phyloP scores from a whole-genome alignment of 1,284 basidiomycete species.

The Gomphus sp. region DNA sequence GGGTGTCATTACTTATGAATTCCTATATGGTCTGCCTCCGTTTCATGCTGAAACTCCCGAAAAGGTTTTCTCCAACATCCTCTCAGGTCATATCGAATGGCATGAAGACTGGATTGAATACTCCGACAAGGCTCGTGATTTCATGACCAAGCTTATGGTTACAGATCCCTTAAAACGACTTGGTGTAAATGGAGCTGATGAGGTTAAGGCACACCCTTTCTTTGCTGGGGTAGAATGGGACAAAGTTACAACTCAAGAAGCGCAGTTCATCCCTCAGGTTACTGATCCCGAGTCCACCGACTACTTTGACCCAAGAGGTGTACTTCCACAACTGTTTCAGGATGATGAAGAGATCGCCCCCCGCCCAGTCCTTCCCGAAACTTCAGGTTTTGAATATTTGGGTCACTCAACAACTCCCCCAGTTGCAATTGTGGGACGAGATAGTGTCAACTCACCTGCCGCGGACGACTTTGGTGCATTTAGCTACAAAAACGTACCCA shows the following conservation, averaged over 20 bases:
- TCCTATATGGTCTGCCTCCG: conserved; percentile 93
- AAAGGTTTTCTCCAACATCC: conserved; percentile 97
- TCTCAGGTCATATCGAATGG: conserved; percentile 95
- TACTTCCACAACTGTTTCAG: conserved; percentile 80
- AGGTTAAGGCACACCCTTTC: conserved; percentile 91
- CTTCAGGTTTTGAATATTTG: conserved; percentile 27
- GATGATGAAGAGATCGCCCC: conserved; percentile 66
- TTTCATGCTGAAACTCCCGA: conserved; percentile 97
- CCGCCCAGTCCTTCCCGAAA: conserved; percentile 32
- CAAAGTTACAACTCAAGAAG: conserved; percentile 78
- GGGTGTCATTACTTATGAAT: conserved; percentile 98
- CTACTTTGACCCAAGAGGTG: conserved; percentile 96
- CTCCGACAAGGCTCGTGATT: conserved; percentile 80
- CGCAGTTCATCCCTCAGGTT: conserved; percentile 93
- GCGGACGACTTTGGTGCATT: conserved; percentile 96
- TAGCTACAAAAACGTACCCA: conserved; percentile 95
- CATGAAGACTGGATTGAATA: conserved; percentile 89
- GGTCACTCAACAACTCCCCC: conserved; percentile 32
- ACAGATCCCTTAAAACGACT: conserved; percentile 76
- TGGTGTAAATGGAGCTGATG: conserved; percentile 82
- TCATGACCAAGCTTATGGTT: conserved; percentile 86
- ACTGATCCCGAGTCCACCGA: conserved; percentile 97
- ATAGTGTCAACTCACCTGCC: conserved; percentile 41
- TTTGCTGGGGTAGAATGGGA: conserved; percentile 92
- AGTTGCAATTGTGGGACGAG: conserved; percentile 37